Base-by-base conservation (phyloP, 2,329 filamentous ascomycete genomes). In the Acrodontium crateriforme region DNA sequence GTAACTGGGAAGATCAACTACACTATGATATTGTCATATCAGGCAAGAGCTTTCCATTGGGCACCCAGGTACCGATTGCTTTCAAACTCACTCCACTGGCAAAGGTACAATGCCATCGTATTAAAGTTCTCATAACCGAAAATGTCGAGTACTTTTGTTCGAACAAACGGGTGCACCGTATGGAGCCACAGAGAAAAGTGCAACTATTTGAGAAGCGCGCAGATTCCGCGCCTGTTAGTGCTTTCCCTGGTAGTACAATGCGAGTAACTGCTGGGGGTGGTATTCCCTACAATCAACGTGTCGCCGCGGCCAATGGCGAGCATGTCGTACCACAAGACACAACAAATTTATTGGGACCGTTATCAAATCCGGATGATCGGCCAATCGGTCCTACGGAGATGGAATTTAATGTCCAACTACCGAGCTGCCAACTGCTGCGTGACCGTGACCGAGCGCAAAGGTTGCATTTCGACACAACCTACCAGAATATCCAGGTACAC, bases 11-110 rank as follows among this genome's bases (percentile, higher is more conserved):
- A 50, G 84, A 94, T 42, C 85, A 93, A 47, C 63, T 94, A 17
- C 83, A 91, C 47, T 94, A 94, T 56, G 85, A 94, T 46, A 93
- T 94, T 42, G 77, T 93, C 50, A 92, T 94, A 30, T 93, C 84
- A 2, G 85, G 85, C 30, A 93, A 93, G 63, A 91, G 84, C 1
- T 94, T 94, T 35, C 82, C 85, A 0, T 69, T 94, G 12, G 85
- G 85, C 10, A 71, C 78, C 20, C 80, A 80, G 44, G 82, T 94
- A 10, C 85, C 85, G 1, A 89, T 94, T 34, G 84, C 84, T 2
- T 92, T 94, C 62, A 93, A 92, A 54, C 65, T 94, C 39, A 93
- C 84, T 1, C 85, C 85, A 0, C 59, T 94, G 13, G 84, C 85
- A 35, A 94, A 94, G 59, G 84, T 93, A 5, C 82, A 91, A 51